phyloP scores from a whole-genome alignment of 768 basidiomycete genomes.

The Russula griseocarnosa region DNA sequence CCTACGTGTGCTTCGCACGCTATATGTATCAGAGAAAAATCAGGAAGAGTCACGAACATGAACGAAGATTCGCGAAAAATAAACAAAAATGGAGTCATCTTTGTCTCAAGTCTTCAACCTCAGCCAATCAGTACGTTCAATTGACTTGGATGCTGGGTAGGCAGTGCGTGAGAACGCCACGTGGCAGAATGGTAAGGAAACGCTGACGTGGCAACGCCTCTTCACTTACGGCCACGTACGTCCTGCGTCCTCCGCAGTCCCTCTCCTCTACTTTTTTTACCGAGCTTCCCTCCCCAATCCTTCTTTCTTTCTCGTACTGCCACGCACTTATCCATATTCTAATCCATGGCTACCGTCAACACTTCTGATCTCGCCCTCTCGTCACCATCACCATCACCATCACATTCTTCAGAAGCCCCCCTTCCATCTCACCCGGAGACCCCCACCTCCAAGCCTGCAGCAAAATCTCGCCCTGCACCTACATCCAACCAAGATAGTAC shows the following conservation, averaged over 20 bases:
- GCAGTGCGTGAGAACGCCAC: constrained; percentile 13
- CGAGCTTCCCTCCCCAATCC: background rate
- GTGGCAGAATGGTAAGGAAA: background rate
- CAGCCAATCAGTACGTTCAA: too few species aligned
- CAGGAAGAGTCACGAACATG: too few species aligned
- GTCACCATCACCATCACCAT: constrained; percentile 8
- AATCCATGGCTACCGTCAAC: constrained; percentile 13
- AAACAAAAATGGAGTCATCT: too few species aligned
- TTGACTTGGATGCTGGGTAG: too few species aligned
- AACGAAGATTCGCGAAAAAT: too few species aligned
- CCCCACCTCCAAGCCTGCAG: constrained; percentile 20
- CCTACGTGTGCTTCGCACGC: too few species aligned
- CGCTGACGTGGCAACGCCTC: constrained; percentile 17
- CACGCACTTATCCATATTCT: background rate
- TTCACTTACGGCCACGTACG: constrained; percentile 31
- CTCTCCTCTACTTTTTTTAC: constrained; percentile 1
- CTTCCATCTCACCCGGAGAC: constrained; percentile 13
- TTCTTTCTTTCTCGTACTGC: constrained; percentile 2
- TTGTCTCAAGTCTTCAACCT: too few species aligned
- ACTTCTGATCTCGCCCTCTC: constrained; percentile 8
- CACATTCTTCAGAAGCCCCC: constrained; percentile 12
- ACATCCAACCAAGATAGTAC: constrained; percentile 12
- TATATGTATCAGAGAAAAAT: too few species aligned
- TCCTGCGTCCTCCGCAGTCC: constrained; percentile 27
- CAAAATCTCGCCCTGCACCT: constrained; percentile 27